Evolutionary conservation across 1,284 basidiomycete species (phyloP).

Genomic region (Termitomyces sp.): DNA sequence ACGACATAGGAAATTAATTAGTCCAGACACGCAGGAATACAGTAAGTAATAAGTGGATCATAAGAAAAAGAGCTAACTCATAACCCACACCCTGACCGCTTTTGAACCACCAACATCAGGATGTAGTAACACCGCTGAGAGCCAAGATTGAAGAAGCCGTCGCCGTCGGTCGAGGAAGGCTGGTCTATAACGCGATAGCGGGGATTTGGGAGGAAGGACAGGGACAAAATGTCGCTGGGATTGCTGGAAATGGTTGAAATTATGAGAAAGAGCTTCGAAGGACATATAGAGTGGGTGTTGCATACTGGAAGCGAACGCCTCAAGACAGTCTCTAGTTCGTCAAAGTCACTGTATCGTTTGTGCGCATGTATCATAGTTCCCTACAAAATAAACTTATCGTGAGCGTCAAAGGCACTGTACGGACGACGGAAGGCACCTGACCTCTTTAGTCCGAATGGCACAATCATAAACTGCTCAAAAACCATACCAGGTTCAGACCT

Average conservation of each 20-base stretch:
- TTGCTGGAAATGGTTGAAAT: constrained; percentile 24
- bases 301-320: constrained; percentile 47
- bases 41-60: not conserved
- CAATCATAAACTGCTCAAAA: constrained; percentile 51
- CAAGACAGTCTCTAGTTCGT: constrained; percentile 48
- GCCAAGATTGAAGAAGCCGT: constrained; percentile 61
- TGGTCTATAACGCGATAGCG: constrained; percentile 60
- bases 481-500: not conserved
- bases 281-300: not conserved
- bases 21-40: too few relatives aligned
- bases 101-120: constrained; percentile 66
- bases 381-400: constrained; percentile 23
- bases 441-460: constrained; percentile 58
- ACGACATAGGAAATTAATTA: not conserved
- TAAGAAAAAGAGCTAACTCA: constrained; percentile 31
- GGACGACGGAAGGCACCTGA: constrained; percentile 13
- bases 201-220: constrained; percentile 63
- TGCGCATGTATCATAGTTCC: constrained; percentile 61
- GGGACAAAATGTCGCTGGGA: constrained; percentile 50
- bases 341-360: constrained; percentile 70
- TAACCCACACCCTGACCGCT: constrained; percentile 62
- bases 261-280: not conserved
- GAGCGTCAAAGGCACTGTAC: not conserved
- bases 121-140: constrained; percentile 60
- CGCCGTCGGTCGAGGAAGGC: constrained; percentile 70